Evolutionary conservation across 352 stramenopile genomes (phyloP).

Genomic region (Thalassiosira sp.): DNA sequence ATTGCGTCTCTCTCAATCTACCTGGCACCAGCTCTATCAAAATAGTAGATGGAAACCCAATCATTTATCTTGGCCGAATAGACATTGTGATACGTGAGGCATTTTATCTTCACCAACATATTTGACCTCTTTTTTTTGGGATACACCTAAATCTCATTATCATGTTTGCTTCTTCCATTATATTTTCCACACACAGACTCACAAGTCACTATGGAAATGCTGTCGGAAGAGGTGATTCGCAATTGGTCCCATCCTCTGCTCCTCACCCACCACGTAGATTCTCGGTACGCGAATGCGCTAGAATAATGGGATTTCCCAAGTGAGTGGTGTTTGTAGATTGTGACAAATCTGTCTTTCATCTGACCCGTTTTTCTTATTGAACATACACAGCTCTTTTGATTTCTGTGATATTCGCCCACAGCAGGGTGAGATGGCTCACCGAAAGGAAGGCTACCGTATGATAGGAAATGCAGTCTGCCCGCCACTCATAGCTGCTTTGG

Average conservation of each 20-base stretch:
- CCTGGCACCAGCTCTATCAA: conserved; percentile 33
- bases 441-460: conserved; percentile 66
- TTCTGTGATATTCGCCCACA: conserved; percentile 26
- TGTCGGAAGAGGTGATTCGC: conserved; percentile 68
- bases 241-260: conserved; percentile 65
- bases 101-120: too few relatives aligned
- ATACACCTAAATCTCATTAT: too few relatives aligned
- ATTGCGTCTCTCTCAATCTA: conserved; percentile 56
- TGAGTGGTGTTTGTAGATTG: too few relatives aligned
- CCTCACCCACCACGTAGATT: conserved; percentile 64
- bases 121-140: too few relatives aligned
- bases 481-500: conserved; percentile 70
- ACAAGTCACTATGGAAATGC: conserved; percentile 77
- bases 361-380: too few relatives aligned
- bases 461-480: conserved; percentile 79
- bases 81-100: conserved; percentile 61
- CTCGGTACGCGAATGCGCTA: conserved; percentile 64
- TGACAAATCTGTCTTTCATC: too few relatives aligned
- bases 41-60: conserved; percentile 60
- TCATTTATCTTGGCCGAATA: conserved; percentile 71
- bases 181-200: too few relatives aligned
- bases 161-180: too few relatives aligned
- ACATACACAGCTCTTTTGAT: conserved; percentile 45
- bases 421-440: conserved; percentile 64
- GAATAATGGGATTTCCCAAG: conserved; percentile 79